phyloP scores from a whole-genome alignment of 2,329 filamentous ascomycete species.

The Nemania sp. region DNA sequence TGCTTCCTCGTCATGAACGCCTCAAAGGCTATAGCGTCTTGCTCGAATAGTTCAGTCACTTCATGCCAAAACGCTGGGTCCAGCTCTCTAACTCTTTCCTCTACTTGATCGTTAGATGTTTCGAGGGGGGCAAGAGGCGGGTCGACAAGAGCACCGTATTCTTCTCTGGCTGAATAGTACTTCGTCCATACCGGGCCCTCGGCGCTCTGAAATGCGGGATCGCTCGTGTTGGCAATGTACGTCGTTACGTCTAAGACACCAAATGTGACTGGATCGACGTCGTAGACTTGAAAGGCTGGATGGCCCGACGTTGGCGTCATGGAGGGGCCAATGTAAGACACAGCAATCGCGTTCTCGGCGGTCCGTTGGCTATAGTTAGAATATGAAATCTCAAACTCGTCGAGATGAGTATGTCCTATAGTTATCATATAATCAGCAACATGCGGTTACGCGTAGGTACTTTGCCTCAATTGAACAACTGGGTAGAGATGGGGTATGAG shows the following conservation, averaged over 20 bases:
- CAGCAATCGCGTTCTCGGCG: slow-evolving; percentile 58
- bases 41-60: slow-evolving; percentile 62
- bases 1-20: slow-evolving; percentile 61
- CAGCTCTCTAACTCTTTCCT: slow-evolving; percentile 53
- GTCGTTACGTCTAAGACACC: slow-evolving; percentile 65
- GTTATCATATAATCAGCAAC: slow-evolving; percentile 5
- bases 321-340: slow-evolving; percentile 67
- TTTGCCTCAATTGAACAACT: not conserved
- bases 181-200: slow-evolving; percentile 63
- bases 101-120: slow-evolving; percentile 40
- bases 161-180: slow-evolving; percentile 67
- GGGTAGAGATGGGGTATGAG: not conserved
- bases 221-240: slow-evolving; percentile 65
- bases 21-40: slow-evolving; percentile 58
- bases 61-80: slow-evolving; percentile 71
- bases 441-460: too few species aligned
- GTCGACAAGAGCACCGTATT: slow-evolving; percentile 61
- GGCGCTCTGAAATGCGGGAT: slow-evolving; percentile 56
- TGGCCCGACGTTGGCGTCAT: slow-evolving; percentile 67
- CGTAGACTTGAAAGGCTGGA: slow-evolving; percentile 69
- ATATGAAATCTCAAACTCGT: slow-evolving; percentile 69
- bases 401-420: slow-evolving; percentile 64
- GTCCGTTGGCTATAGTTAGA: slow-evolving; percentile 58
- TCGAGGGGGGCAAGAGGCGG: slow-evolving; percentile 55
- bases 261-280: slow-evolving; percentile 68